Evolutionary conservation across 2,329 filamentous ascomycete genomes (phyloP).

Genomic region (Pyrenophora tritici-repentis): DNA sequence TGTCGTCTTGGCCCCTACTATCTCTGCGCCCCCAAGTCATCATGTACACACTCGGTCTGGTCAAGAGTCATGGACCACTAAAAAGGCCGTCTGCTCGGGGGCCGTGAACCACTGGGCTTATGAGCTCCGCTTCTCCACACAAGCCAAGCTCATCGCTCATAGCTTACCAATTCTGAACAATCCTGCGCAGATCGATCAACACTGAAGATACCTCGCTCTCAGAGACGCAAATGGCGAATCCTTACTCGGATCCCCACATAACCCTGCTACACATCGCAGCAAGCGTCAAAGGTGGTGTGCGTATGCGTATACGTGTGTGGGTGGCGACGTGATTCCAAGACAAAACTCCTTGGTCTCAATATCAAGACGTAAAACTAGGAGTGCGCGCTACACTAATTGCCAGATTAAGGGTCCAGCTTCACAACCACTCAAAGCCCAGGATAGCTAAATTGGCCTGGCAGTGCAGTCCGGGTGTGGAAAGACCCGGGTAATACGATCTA

Average conservation of each 20-base stretch:
- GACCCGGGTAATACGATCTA: slow-evolving; percentile 4
- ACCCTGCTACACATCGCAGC: not conserved
- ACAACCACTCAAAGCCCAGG: slow-evolving; percentile 3
- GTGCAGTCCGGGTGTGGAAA: slow-evolving; percentile 1
- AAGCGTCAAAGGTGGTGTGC: not conserved
- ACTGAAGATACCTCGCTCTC: slow-evolving; percentile 9
- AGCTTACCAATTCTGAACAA: not conserved
- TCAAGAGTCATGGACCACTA: not conserved
- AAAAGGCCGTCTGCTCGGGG: not conserved
- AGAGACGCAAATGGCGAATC: not conserved
- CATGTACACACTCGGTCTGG: not conserved
- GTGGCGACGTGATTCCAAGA: not conserved
- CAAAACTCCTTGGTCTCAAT: slow-evolving; percentile 1
- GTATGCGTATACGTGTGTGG: no score
- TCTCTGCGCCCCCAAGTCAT: slow-evolving; percentile 9
- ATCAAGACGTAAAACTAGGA: not conserved
- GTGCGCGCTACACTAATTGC: not conserved
- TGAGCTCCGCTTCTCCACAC: not conserved
- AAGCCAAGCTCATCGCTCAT: not conserved
- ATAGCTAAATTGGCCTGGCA: slow-evolving; percentile 3
- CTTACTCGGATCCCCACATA: slow-evolving; percentile 5
- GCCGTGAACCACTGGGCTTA: not conserved
- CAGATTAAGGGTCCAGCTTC: slow-evolving; percentile 14
- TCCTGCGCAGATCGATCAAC: not conserved
- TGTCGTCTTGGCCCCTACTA: slow-evolving; percentile 8